Evolutionary conservation across 805 yeast species (phyloP).

Genomic region (Candida silvicultrix): DNA sequence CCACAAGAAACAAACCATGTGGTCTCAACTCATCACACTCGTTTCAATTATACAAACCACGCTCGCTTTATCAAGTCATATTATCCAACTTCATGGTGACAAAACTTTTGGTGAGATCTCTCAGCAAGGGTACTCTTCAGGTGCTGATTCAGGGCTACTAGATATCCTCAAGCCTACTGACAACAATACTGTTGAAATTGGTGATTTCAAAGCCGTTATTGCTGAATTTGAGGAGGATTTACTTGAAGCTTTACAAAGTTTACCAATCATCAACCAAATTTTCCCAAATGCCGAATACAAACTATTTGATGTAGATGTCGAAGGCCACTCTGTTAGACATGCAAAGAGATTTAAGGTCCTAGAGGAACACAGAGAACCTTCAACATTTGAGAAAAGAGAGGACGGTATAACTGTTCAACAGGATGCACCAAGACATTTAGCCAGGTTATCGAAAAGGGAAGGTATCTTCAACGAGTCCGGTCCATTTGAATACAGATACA

Average conservation of each 20-base stretch:
- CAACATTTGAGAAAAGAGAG: neutral
- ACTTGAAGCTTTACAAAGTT: constrained; percentile 34
- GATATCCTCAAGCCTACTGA: neutral
- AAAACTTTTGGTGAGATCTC: neutral
- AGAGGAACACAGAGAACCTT: neutral
- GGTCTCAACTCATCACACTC: neutral
- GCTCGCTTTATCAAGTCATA: neutral
- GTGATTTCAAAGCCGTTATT: constrained; percentile 49
- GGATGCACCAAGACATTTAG: constrained; percentile 58
- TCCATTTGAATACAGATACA: constrained; percentile 12
- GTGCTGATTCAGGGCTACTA: neutral
- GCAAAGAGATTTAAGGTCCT: neutral
- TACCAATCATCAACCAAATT: constrained; percentile 58
- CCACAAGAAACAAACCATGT: neutral
- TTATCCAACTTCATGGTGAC: neutral
- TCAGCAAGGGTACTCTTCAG: neutral
- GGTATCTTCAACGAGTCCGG: constrained; percentile 6
- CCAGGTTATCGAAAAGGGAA: constrained; percentile 44
- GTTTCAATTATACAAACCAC: neutral
- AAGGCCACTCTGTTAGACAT: neutral
- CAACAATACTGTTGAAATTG: neutral
- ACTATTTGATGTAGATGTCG: neutral
- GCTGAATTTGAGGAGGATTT: constrained; percentile 45
- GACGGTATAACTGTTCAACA: constrained; percentile 20
- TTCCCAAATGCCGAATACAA: constrained; percentile 41